Base-by-base conservation (phyloP, 768 basidiomycete species). In the Rhizopogon sp. region DNA sequence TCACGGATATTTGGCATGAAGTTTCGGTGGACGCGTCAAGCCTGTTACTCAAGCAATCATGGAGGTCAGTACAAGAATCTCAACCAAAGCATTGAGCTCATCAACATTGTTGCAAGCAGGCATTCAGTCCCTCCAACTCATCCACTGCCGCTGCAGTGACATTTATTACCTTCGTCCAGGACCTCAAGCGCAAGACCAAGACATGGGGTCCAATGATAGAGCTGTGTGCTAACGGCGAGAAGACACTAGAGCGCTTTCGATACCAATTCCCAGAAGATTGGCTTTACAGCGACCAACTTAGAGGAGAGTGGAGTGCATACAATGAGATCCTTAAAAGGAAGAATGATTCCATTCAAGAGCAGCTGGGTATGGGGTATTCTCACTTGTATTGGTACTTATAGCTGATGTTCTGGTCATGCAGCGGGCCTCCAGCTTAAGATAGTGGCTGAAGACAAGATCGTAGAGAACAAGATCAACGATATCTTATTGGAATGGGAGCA, bases 121-220 rank as follows among this genome's bases (percentile, higher is more conserved):
- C 74, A 55, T 84, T 90, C 66, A 81, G 84, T 74, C 80, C 87
- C 71, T 80, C 83, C 68, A 90, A 87, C 66, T 91, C 91, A 35
- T 96, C 96, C 59, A 99, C 97, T 71, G 95, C 96, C 45, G 94
- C 95, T 50, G 94, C 97, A 71, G 97, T 99, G 61, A 90, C 92
- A 2, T 97, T 99, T 72, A 99, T 99, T 72, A 99, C 97, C 25
- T 98, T 98, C 67, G 96, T 99, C 2, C 97, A 99, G 72, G 97
- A 98, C 78, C 81, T 98, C 63, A 98, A 98, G 77, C 88, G 89
- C 68, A 97, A 95, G 77, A 92, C 93, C 54, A 90, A 91, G 74
- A 79, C 88, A 83, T 98, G 97, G 97, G 88, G 85, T 16, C 92
- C 93, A 28, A 90, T 96, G 82, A 93, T 99, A 69, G 93, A 93